Percentiles rank a stretch among this genome's conserved stretches.
These are phyloP conservation scores for Durusdinium trenchii DNA, from an alignment of 73 alveolate genomes.

Conservation along the genomic window DNA sequence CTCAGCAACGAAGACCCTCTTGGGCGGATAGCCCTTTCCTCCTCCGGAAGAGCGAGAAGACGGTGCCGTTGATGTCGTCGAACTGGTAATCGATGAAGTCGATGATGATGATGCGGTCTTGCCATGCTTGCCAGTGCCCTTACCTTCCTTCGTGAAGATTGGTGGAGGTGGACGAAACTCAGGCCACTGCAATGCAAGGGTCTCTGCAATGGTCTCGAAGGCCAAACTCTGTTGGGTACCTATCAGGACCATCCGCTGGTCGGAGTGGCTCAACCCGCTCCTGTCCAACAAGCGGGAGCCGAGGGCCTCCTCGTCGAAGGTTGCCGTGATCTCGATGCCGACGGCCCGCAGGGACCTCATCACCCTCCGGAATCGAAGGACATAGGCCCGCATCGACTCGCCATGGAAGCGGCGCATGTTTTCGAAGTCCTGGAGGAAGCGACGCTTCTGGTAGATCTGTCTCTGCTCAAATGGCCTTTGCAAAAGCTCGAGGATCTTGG, in stretches of 20 bases:
- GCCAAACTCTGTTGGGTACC: conserved; percentile 10
- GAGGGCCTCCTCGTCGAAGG: neutral
- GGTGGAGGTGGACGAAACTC: conserved; percentile 16
- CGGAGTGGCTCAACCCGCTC: neutral
- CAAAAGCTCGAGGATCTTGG: neutral
- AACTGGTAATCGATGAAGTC: too few species aligned
- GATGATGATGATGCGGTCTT: neutral
- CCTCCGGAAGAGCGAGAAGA: too few species aligned
- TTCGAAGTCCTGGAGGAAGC: conserved; percentile 28
- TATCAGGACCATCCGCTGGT: conserved; percentile 31
- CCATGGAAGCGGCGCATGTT: neutral
- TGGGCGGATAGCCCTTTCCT: too few species aligned
- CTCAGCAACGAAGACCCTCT: too few species aligned
- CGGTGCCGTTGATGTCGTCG: too few species aligned
- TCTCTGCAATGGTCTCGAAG: neutral
- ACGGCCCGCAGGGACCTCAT: neutral
- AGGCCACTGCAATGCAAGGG: conserved; percentile 1
- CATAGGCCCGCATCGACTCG: neutral
- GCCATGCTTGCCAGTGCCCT: neutral
- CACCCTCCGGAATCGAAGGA: neutral
- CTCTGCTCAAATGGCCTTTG: neutral
- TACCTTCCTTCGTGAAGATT: neutral
- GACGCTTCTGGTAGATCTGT: neutral
- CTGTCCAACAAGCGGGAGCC: conserved; percentile 41
- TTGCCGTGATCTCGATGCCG: neutral